Evolutionary conservation across 139 green algal genomes (phyloP).

Genomic region (Microglena sp.): DNA sequence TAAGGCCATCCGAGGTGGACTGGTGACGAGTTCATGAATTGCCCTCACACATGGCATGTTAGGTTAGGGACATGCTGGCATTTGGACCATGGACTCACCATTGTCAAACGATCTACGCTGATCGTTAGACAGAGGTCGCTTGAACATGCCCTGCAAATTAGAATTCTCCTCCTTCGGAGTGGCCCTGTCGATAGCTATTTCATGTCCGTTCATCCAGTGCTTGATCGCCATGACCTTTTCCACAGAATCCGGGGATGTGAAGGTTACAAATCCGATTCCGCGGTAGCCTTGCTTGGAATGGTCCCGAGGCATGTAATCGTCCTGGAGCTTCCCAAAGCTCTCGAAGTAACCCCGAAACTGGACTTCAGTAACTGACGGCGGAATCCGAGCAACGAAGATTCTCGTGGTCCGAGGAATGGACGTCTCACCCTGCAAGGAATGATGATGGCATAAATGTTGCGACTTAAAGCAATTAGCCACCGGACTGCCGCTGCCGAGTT

Average conservation of each 20-base stretch:
- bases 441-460: too few relatives aligned
- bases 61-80: too few relatives aligned
- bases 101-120: constrained; percentile 52
- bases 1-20: too few relatives aligned
- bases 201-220: constrained; percentile 68
- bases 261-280: constrained; percentile 86
- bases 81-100: too few relatives aligned
- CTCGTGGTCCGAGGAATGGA: constrained; percentile 45
- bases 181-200: constrained; percentile 78
- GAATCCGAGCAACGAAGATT: constrained; percentile 85
- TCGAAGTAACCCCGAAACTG: constrained; percentile 82
- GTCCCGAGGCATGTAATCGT: constrained; percentile 86
- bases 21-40: too few relatives aligned
- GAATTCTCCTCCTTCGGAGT: constrained; percentile 71
- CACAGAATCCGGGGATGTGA: constrained; percentile 53
- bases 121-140: constrained; percentile 9
- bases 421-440: constrained; percentile 23
- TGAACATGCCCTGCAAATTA: constrained; percentile 17
- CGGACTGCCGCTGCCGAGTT: too few relatives aligned
- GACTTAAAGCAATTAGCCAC: too few relatives aligned
- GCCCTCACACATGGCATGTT: too few relatives aligned
- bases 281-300: constrained; percentile 57
- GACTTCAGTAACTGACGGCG: constrained; percentile 54
- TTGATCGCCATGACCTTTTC: constrained; percentile 55
- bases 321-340: constrained; percentile 66